These are phyloP conservation scores for Anisodus acutangulus DNA, from an alignment of 257 asterid species.

Conservation along the genomic window DNA sequence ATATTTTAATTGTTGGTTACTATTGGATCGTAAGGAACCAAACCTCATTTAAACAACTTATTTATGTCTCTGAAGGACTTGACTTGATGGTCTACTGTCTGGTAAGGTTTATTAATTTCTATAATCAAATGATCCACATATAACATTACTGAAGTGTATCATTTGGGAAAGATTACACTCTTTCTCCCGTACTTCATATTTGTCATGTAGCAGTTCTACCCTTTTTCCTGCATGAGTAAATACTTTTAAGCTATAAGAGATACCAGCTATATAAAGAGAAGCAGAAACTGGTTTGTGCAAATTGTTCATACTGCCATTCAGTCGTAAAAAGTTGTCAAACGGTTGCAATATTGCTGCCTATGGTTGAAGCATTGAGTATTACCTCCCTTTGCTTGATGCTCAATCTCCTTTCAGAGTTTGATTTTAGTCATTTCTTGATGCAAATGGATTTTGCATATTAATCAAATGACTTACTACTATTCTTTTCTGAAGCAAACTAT, in stretches of 20 bases:
- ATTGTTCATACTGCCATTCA: background rate
- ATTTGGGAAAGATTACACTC: background rate
- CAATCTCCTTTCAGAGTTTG: background rate
- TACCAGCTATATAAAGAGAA: background rate
- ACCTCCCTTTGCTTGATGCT: background rate
- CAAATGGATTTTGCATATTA: background rate
- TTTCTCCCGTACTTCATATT: background rate
- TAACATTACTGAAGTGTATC: conserved; percentile 1
- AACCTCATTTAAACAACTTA: conserved; percentile 6
- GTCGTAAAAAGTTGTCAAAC: conserved; percentile 15
- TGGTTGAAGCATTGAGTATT: conserved; percentile 23
- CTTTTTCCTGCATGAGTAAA: background rate
- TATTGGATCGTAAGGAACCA: background rate
- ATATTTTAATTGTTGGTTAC: background rate
- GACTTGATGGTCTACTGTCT: background rate
- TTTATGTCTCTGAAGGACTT: conserved; percentile 16
- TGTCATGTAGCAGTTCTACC: background rate
- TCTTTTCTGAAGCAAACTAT: conserved; percentile 21
- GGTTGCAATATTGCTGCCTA: conserved; percentile 17
- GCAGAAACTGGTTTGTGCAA: background rate
- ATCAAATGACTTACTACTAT: background rate
- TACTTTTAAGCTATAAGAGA: conserved; percentile 5
- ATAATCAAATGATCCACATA: background rate
- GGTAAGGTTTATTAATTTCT: background rate
- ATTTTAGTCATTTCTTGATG: background rate